Base-by-base conservation (phyloP, 306 rosid species). In the Sechiopsis laciniata region DNA sequence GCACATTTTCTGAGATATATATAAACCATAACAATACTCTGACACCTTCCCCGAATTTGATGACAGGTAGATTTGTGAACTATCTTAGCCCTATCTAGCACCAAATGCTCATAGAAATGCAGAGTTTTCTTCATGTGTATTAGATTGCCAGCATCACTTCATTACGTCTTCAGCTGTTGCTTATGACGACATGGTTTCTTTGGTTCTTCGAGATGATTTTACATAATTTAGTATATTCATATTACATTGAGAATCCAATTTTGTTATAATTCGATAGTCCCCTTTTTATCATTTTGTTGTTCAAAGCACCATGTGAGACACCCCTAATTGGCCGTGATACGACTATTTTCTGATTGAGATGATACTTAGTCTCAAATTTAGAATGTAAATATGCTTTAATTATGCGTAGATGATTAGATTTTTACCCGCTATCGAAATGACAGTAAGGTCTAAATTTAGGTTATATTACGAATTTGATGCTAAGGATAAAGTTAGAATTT, bases 61-160 rank as follows among this genome's bases (percentile, higher is more conserved):
- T 75, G 54, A 77, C 91, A 84, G 91, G 88, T 73, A 78, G 88
- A 64, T 87, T 84, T 70, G 82, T 76, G 72, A 84, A 79, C 80
- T 84, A 87, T 72, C 57, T 84, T 74, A 87, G 85, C 78, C 91
- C 91, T 19, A 87, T 87, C 88, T 87, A 79, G 64, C 17, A 72
- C 15, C 50, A 65, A 53, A 40, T 71, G 72, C 54, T n/a, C 52
- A 55, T 21, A 42, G 71, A 69, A 54, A 69, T 16, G 50, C 35
- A 22, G 79, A 69, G 50, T 73, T 75, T 32, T 64, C 63, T 55
- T 54, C 71, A 16, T 66, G 51, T 66, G 72, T 17, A 46, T 37
- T 66, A 19, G 53, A 40, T 37, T 66, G 26, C 53, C 54, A n/a
- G 45, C 14, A 20, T 20, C 51, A 66, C 24, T 66, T 66, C 72